Conservation (phyloP, 1,284 basidiomycete genomes). For the Schizophyllum commune region DNA sequence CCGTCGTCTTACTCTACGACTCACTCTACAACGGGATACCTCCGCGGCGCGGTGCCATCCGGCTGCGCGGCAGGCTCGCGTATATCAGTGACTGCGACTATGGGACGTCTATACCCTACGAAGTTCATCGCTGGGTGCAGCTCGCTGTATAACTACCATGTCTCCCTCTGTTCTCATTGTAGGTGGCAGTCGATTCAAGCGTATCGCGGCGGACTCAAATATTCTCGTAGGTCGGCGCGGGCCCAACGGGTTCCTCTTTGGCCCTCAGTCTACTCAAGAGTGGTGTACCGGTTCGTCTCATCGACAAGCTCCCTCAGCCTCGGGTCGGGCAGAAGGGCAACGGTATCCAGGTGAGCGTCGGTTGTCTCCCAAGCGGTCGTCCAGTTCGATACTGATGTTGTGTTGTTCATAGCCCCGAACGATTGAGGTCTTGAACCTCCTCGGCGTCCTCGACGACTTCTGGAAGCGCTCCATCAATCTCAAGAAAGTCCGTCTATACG, state of each 20-base stretch:
- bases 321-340: slow-evolving; percentile 27
- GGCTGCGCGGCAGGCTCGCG: too few species aligned
- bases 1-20: too few species aligned
- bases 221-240: slow-evolving; percentile 21
- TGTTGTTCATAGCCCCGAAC: slow-evolving; percentile 4
- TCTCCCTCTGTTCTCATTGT: slow-evolving; percentile 8
- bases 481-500: slow-evolving; percentile 1
- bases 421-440: slow-evolving; percentile 7
- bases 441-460: slow-evolving; percentile 5
- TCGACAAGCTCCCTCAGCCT: slow-evolving; percentile 27
- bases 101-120: too few species aligned
- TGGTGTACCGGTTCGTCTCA: slow-evolving; percentile 30
- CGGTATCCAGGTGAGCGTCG: slow-evolving; percentile 24
- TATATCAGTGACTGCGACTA: too few species aligned
- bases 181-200: not conserved
- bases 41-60: too few species aligned
- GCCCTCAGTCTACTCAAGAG: slow-evolving; percentile 28
- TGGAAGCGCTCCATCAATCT: not conserved
- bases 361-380: not conserved
- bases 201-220: not conserved
- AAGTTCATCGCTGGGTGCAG: too few species aligned
- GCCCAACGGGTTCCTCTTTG: slow-evolving; percentile 31
- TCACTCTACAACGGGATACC: too few species aligned
- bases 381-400: not conserved
- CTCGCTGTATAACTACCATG: too few species aligned